Conservation (phyloP, 768 basidiomycete genomes). For the Sporobolomyces phaffii region DNA sequence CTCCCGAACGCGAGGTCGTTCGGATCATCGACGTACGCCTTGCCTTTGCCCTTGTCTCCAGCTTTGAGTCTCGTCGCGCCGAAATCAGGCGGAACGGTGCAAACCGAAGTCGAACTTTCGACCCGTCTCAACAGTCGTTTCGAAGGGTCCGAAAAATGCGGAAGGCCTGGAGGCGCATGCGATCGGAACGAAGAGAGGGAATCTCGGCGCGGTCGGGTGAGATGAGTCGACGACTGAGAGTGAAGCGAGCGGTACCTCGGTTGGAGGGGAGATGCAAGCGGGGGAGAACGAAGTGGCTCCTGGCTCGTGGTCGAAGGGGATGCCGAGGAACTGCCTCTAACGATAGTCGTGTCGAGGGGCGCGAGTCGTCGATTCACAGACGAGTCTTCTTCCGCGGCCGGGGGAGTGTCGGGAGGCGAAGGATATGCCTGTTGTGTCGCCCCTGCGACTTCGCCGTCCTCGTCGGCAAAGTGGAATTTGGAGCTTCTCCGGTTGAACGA, state of each 20-base stretch:
- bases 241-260: neutral
- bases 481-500: neutral
- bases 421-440: slow-evolving; percentile 6
- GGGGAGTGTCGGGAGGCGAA: slow-evolving; percentile 17
- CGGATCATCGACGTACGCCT: neutral
- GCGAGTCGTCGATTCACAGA: neutral
- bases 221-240: neutral
- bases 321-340: neutral
- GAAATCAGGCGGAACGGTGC: slow-evolving; percentile 26
- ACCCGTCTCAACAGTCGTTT: neutral
- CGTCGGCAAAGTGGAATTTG: slow-evolving; percentile 20
- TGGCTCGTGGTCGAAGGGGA: neutral
- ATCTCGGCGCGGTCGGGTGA: neutral
- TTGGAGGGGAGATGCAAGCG: slow-evolving; percentile 5
- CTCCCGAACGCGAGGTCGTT: neutral
- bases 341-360: neutral
- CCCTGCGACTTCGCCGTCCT: neutral
- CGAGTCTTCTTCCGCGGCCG: neutral
- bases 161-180: neutral
- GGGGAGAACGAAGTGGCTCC: neutral
- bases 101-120: slow-evolving; percentile 7
- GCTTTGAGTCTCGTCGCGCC: neutral
- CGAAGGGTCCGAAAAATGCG: slow-evolving; percentile 8
- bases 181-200: slow-evolving; percentile 10
- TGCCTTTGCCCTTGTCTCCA: slow-evolving; percentile 25